Evolutionary conservation across 2,329 filamentous ascomycete genomes (phyloP).

Genomic region (Chaetothyriales sp.): DNA sequence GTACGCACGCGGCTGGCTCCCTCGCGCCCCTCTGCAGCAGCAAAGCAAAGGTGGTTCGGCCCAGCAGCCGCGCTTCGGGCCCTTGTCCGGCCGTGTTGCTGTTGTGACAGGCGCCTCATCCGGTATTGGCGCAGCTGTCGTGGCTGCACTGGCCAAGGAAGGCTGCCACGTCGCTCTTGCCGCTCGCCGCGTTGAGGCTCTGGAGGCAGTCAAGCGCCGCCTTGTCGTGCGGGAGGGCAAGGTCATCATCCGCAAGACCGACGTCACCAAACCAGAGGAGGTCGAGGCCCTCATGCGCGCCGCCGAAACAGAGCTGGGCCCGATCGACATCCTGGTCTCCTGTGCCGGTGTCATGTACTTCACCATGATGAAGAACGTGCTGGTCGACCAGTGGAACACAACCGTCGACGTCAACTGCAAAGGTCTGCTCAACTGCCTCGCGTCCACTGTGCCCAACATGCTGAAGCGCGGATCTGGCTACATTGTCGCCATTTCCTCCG

Average conservation of each 20-base stretch:
- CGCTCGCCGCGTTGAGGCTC: slow-evolving; percentile 52
- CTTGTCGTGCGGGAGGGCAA: slow-evolving; percentile 45
- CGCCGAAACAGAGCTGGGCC: slow-evolving; percentile 48
- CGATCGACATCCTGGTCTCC: slow-evolving; percentile 62
- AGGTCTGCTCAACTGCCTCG: slow-evolving; percentile 58
- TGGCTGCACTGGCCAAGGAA: slow-evolving; percentile 29
- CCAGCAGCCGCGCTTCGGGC: slow-evolving; percentile 36
- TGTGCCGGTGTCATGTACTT: slow-evolving; percentile 81
- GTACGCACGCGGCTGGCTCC: slow-evolving; percentile 64
- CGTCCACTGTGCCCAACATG: slow-evolving; percentile 56
- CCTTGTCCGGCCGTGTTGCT: slow-evolving; percentile 27
- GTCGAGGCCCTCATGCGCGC: slow-evolving; percentile 51
- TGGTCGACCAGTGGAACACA: slow-evolving; percentile 61
- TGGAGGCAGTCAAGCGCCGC: slow-evolving; percentile 51
- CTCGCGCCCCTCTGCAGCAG: slow-evolving; percentile 42
- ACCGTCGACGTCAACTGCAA: slow-evolving; percentile 82
- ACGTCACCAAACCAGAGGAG: slow-evolving; percentile 52
- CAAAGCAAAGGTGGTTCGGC: slow-evolving; percentile 31
- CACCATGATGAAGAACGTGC: slow-evolving; percentile 67
- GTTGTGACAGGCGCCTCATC: slow-evolving; percentile 25
- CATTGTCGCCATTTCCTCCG: slow-evolving; percentile 67
- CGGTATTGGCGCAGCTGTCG: slow-evolving; percentile 24
- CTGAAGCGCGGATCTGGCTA: slow-evolving; percentile 53
- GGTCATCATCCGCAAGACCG: slow-evolving; percentile 53
- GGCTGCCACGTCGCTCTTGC: slow-evolving; percentile 18